phyloP scores from a whole-genome alignment of 177 flowering plant genomes.

The Telopea speciosissima region DNA sequence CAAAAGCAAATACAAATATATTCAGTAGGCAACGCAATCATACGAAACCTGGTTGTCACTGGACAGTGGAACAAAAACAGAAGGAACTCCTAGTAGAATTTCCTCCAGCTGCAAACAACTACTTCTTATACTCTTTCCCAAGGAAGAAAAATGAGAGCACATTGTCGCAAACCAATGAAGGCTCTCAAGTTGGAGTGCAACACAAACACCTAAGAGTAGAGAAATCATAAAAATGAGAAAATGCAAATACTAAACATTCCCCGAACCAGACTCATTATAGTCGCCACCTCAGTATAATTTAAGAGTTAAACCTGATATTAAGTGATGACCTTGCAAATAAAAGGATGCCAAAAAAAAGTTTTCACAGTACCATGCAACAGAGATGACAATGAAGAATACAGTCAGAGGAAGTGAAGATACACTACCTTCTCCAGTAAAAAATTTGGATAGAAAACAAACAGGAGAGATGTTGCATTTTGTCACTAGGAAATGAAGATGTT shows the following conservation, averaged over 20 bases:
- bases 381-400: background rate
- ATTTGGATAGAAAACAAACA: constrained; percentile 34
- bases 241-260: background rate
- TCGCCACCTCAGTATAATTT: background rate
- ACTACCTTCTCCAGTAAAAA: constrained; percentile 68
- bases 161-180: constrained; percentile 49
- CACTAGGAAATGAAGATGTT: constrained; percentile 51
- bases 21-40: background rate
- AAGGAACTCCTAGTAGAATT: constrained; percentile 47
- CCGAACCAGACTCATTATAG: background rate
- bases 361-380: background rate
- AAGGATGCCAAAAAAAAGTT: background rate
- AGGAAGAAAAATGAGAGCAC: constrained; percentile 31
- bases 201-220: constrained; percentile 47
- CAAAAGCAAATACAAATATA: background rate
- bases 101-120: constrained; percentile 28
- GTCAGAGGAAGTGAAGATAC: background rate
- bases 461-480: constrained; percentile 39
- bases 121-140: constrained; percentile 26
- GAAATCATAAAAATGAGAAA: constrained; percentile 9
- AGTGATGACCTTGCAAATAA: background rate
- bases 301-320: background rate
- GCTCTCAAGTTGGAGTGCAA: constrained; percentile 55
- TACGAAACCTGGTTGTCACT: constrained; percentile 56
- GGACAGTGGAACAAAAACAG: constrained; percentile 68